These are phyloP conservation scores for Hanseniaspora occidentalis DNA, from an alignment of 805 yeast genomes.

Conservation along the genomic window DNA sequence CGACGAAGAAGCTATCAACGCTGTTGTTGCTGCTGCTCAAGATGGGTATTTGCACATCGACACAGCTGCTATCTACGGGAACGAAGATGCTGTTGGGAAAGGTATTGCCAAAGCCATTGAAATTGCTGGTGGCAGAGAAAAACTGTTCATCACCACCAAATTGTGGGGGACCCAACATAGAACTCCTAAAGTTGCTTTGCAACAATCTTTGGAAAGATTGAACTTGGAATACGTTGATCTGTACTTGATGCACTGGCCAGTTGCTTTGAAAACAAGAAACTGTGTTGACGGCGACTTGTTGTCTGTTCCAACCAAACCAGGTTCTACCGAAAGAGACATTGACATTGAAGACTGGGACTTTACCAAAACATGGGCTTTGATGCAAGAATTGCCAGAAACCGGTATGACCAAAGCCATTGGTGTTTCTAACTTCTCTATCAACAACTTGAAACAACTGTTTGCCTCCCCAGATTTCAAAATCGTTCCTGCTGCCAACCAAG, in stretches of 20 bases:
- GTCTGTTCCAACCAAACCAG: slow-evolving; percentile 26
- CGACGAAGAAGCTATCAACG: slow-evolving; percentile 39
- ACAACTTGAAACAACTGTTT: slow-evolving; percentile 38
- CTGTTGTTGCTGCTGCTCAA: slow-evolving; percentile 49
- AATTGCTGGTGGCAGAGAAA: slow-evolving; percentile 20
- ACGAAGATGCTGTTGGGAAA: slow-evolving; percentile 53
- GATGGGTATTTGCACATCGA: slow-evolving; percentile 67
- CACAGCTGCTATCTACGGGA: slow-evolving; percentile 57
- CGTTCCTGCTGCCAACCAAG: slow-evolving; percentile 62
- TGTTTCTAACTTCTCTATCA: slow-evolving; percentile 57
- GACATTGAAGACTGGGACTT: slow-evolving; percentile 29
- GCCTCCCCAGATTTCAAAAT: slow-evolving; percentile 34
- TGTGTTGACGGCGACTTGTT: slow-evolving; percentile 23
- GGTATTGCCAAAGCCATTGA: slow-evolving; percentile 24
- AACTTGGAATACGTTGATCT: slow-evolving; percentile 69
- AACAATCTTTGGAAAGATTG: slow-evolving; percentile 46
- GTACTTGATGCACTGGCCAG: slow-evolving; percentile 78
- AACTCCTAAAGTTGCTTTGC: slow-evolving; percentile 39
- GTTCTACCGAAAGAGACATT: slow-evolving; percentile 23
- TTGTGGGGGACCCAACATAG: slow-evolving; percentile 44
- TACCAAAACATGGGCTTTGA: slow-evolving; percentile 45
- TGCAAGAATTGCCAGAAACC: slow-evolving; percentile 45
- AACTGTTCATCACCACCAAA: slow-evolving; percentile 61
- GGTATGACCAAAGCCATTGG: slow-evolving; percentile 55
- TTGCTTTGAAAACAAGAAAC: slow-evolving; percentile 33